Base-by-base conservation (phyloP, 148 eudicot genomes). In the Silene conica region DNA sequence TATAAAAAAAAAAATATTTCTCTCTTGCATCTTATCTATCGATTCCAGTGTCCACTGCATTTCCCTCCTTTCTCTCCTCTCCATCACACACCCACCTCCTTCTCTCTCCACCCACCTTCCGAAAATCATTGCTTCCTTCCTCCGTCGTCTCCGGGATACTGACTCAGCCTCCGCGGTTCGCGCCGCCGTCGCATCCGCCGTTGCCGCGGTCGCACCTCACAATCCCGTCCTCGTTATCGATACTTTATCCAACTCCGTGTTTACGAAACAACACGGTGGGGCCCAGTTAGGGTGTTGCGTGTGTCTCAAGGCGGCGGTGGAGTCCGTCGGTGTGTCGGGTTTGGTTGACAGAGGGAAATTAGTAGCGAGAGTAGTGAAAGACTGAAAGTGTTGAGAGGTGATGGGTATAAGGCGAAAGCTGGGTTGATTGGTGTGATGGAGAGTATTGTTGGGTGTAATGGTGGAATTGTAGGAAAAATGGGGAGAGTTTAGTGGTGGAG, bases 111-210 rank as follows among this genome's bases (percentile, higher is more conserved):
- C 89, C 7, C 85, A 83, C 61, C 71, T 90, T 10, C 62, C 83
- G 0, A 90, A 85, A 22, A 78, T 90, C 63, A 58, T 87, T 11
- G 57, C 81, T 9, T 62, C 34, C 67, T 76, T 90, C 11, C 58
- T 85, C 38, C 82, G 74, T 34, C 96, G 90, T 10, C 83, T 90
- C 18, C 79, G 92, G 0, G 96, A 90, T 59, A 58, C 83, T 1
- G 87, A 86, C 73, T 71, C 96, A 20, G 70, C 88, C 72, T 71
- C 96, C 28, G 72, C 88, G 19, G 88, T 88, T 2, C 80, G 91
- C 52, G 60, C 73, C 16, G 88, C 91, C 15, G 69, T 77, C 1
- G 79, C 81, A 21, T 66, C 74, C 45, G 79, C 85, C 0, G 81
- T 78, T 0, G 19, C 76, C 0, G 22, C 86, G 1, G 75, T 88